Evolutionary conservation across 1,284 basidiomycete genomes (phyloP), one percentile per base, ranked within the genome.

Genomic region (Limonomyces culmigenus): DNA sequence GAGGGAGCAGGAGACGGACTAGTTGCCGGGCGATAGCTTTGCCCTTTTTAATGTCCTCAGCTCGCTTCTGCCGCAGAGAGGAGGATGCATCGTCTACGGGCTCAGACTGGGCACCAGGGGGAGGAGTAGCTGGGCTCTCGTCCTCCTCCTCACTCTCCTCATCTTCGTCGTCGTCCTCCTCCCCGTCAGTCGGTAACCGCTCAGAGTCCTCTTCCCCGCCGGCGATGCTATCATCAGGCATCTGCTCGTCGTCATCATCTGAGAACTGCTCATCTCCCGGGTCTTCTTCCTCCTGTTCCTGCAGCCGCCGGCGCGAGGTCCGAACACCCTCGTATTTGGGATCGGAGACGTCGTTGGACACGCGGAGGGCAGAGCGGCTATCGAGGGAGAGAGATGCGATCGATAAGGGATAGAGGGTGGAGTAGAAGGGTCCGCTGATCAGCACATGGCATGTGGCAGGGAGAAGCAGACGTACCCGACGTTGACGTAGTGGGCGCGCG

Each of bases 11-110:
- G 13, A 36, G 38, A 63, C 77, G 45, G 48, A 84, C 89, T 39
- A 87, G 70, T 56, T 96, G 91, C 43, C 68, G 70, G 37, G 73
- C 66, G 41, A 96, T 74, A 6, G 83, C 85, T 42, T 68, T 70
- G 2, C 89, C 91, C 55, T 95, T 85, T 51, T 60, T 64, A 32
- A 64, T 59, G 49, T 83, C 79, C 37, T 70, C 67, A 39, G 75
- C 67, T 42, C 72, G 67, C 18, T 63, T 71, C 50, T 66, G 63
- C 42, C 62, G 68, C 38, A 81, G 54, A 25, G 62, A 60, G 5
- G 62, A 60, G 18, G 70, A 55, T 39, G 73, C 54, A 44, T 76
- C 67, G 14, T 63, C 59, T 33, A 61, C 18, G 38, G 41, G 35
- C 39, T 39, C 36, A 35, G 13, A 13, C 40, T 34, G 29, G 39